phyloP scores from a whole-genome alignment of 805 yeast species.

The Myxozyma nipponensis region DNA sequence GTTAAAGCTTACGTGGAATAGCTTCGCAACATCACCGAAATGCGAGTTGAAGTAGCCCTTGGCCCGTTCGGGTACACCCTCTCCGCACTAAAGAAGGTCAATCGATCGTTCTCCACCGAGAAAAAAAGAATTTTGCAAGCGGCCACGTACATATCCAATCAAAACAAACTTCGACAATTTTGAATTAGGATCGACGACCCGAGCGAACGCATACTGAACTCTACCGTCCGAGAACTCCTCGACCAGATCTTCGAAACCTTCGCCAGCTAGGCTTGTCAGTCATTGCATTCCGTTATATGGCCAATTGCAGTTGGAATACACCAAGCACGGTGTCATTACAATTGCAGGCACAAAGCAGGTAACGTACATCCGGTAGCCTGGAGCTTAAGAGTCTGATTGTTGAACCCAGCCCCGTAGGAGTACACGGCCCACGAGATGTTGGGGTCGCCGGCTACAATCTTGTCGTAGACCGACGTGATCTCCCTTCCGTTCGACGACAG shows the following conservation, averaged over 20 bases:
- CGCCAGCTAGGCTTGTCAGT: conserved; percentile 42
- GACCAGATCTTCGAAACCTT: conserved; percentile 65
- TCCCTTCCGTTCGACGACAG: conserved; percentile 26
- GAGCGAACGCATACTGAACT: conserved; percentile 85
- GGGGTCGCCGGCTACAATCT: conserved; percentile 73
- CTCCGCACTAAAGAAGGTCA: conserved; percentile 59
- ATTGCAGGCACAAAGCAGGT: neutral
- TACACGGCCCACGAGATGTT: conserved; percentile 72
- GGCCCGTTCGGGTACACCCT: conserved; percentile 67
- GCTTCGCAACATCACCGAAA: conserved; percentile 39
- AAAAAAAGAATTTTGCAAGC: neutral
- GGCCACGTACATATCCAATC: conserved; percentile 65
- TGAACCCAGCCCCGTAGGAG: conserved; percentile 61
- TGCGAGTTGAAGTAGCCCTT: conserved; percentile 45
- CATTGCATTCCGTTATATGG: neutral
- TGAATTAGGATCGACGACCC: conserved; percentile 87
- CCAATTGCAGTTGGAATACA: neutral
- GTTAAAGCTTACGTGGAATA: conserved; percentile 33
- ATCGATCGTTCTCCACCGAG: neutral
- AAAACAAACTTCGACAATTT: conserved; percentile 79
- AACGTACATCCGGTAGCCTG: conserved; percentile 35
- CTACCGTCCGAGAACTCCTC: conserved; percentile 79
- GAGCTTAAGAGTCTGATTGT: conserved; percentile 40
- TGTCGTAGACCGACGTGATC: conserved; percentile 52
- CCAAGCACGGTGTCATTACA: neutral